Evolutionary conservation across 108 stramenopile genomes (phyloP), one percentile per base, ranked within the genome.

Genomic region (Nitzschia sp.): DNA sequence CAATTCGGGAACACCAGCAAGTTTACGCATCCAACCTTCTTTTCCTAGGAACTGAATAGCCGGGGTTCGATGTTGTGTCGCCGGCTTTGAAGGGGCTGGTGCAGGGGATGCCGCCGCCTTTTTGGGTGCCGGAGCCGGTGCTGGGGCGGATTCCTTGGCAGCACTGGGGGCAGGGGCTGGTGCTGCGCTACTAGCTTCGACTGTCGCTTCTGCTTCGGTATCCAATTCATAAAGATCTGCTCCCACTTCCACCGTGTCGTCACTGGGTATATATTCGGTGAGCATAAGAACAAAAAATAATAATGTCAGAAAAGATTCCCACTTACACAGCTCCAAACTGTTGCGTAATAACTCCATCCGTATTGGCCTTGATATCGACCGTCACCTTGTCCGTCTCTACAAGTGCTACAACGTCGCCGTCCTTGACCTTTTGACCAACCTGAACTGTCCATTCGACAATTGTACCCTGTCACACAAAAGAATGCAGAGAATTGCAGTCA

Each of bases 301-400:
- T 11, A 26, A 27, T 1, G 1, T 3, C 58, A 19, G 9, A 42
- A 42, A 42, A 54, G n/a, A 53, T 29, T 54, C 18, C 1, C 17
- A 84, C 83, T 78, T 73, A 85, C 76, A 92, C 74, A 18, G 75
- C 79, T 24, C 84, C 91, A 60, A 93, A 88, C 33, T 88, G 86
- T 53, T 88, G 56, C 3, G 85, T 78, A 33, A 96, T 32, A 1
- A 96, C 88, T 11, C 95, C 95, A 28, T 84, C 83, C 23, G 66
- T 71, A 36, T 89, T 79, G 13, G 95, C 88, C 79, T 94, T 94
- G 77, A 96, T 92, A 74, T 96, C 95, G 23, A 96, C 92, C 2
- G 93, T 94, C 24, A 96, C 95, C 75, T 96, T 96, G 38, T 96
- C 95, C 2, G 95, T 96, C 69, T 96, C 95, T 17, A 96, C 81